Percentiles rank a stretch among this genome's conserved stretches.
Conservation (phyloP, 2,329 filamentous ascomycete genomes). For the Mariannaea sp. region DNA sequence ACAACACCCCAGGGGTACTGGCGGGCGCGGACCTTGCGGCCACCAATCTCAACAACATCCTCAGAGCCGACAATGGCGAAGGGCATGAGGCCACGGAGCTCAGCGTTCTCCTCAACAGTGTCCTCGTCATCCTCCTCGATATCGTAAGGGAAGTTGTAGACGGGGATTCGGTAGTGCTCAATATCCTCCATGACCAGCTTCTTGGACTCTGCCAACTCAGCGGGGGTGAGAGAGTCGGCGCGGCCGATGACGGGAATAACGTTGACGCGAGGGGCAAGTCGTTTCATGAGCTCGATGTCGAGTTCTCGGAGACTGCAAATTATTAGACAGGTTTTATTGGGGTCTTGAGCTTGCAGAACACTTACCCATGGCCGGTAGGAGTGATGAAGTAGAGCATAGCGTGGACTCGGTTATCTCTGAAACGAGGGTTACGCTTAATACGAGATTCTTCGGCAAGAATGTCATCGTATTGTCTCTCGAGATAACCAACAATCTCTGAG, state of each 20-base stretch:
- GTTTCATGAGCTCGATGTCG: constrained; percentile 99
- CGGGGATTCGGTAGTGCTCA: constrained; percentile 98
- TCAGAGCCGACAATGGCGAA: constrained; percentile 99
- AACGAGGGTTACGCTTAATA: constrained; percentile 99
- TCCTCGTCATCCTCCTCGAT: constrained; percentile 99
- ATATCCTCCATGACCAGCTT: constrained; percentile 99
- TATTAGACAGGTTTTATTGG: not conserved
- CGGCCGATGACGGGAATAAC: constrained; percentile 99
- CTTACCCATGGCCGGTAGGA: constrained; percentile 90
- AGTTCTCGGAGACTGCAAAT: constrained; percentile 84
- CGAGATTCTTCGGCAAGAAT: constrained; percentile 98
- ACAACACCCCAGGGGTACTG: constrained; percentile 99
- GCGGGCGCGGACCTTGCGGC: constrained; percentile 87
- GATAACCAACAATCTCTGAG: constrained; percentile 95
- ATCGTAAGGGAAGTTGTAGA: constrained; percentile 99
- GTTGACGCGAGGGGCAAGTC: constrained; percentile 95
- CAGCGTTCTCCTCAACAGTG: constrained; percentile 98
- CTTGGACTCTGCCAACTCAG: constrained; percentile 97
- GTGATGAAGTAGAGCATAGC: constrained; percentile 99
- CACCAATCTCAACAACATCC: constrained; percentile 91
- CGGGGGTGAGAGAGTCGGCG: constrained; percentile 94
- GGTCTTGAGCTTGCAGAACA: constrained; percentile 3
- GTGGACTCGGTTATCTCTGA: constrained; percentile 98
- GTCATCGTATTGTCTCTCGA: constrained; percentile 99
- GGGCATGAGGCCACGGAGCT: constrained; percentile 95